Base-by-base conservation (phyloP, 768 basidiomycete species). In the Steccherinum ochraceum region DNA sequence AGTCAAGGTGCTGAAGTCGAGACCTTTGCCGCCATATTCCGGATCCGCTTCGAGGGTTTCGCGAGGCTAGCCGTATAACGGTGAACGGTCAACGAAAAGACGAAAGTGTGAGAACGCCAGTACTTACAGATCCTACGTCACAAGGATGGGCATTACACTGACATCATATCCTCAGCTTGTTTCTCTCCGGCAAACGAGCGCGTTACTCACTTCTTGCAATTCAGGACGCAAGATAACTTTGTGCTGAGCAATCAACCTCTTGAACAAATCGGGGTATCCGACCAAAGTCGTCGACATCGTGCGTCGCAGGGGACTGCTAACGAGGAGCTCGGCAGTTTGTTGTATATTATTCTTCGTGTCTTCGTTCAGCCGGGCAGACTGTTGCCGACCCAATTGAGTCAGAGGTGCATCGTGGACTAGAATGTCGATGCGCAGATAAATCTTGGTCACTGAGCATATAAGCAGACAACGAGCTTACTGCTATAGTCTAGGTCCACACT, bases 341-440 rank as follows among this genome's bases (percentile, higher is more conserved):
- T 64, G 63, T 21, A 62, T 54, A 23, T 48, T 60, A 45, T 60
- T 49, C 50, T 57, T 55, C 0, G 63, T 64, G 24, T 52, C 52
- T 21, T 50, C 51, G 48, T 64, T 50, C 42, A 64, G 56, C 30
- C 45, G 45, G 16, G 51, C 57, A 21, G 63, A 56, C 44, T 64
- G 63, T 40, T 59, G 19, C 41, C 63, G 57, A 21, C 63, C 63
- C 43, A 56, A 57, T 3, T 53, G 45, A 2, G 63, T 64, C 43
- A 64, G 56, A 12, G 57, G 61, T 2, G 63, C 61, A 24, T 64
- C 63, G 40, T 19, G 61, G 39, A 64, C 63, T 64, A 54, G 12
- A 27, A 21, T 13, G 19, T 12, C 24, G n/a, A 43, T 4, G 13
- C 21, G 24, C 16, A 43, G n/a, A 44, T 42, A 30, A 26, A 35